Base-by-base conservation (phyloP, 768 basidiomycete species). In the Hygrocybe coccinea region DNA sequence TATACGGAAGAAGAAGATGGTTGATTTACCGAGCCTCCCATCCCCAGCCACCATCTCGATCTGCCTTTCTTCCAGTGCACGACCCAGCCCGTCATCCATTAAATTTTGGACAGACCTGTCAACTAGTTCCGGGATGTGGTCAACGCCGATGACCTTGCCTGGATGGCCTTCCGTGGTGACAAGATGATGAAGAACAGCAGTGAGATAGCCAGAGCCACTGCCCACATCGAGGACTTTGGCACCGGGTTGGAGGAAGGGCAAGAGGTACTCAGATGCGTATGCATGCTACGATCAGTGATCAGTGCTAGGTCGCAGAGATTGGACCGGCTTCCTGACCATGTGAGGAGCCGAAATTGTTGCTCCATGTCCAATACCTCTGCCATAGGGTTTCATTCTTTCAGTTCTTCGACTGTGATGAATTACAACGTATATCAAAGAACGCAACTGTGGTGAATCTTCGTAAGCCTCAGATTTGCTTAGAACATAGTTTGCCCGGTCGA, bases 341-440 rank as follows among this genome's bases (percentile, higher is more conserved):
- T 99, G 95, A 1, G 95, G 95, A 0, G 95, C 95, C 37, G 89
- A 91, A 59, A 99, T 97, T 0, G 95, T 99, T 12, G 94, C 95
- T 11, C 84, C 86, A 64, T 87, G 80, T 2, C 89, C 88, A 50
- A 94, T 93, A 15, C 76, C 57, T 67, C 89, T 89, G 62, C 29
- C 29, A 8, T 8, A 29, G 29, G 3, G 29, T 29, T n/a, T 35
- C n/a, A 39, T n/a, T 15, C 8, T 12, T 33, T 36, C 10, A 38
- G 21, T n/a, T 44, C 29, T 21, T 58, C 44, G 2, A n/a, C 50
- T 15, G 46, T 41, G 52, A 33, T 10, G 14, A 11, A 49, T 25
- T 21, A 15, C 35, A 5, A 29, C 11, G n/a, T 15, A 10, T 25
- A 6, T 45, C 44, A 47, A 47, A 57, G 39, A 56, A 67, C 71